phyloP scores from a whole-genome alignment of 1,139 yeast species.

The Blastobotrys indianensis region DNA sequence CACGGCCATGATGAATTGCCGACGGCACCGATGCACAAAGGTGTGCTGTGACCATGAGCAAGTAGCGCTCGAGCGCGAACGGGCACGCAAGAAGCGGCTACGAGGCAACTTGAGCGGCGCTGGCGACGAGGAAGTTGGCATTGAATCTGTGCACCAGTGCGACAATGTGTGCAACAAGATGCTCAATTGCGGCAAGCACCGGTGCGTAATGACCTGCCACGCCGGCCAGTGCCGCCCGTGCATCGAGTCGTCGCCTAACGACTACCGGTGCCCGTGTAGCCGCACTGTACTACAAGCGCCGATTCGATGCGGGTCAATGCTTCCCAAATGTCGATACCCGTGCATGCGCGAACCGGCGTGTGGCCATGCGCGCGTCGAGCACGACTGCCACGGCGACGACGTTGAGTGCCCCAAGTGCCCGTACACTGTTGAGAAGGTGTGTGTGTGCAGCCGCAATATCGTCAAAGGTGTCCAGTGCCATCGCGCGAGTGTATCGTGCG shows the following conservation, averaged over 20 bases:
- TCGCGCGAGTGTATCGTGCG: constrained; percentile 66
- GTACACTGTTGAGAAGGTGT: constrained; percentile 50
- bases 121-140: constrained; percentile 44
- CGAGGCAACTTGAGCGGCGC: constrained; percentile 30
- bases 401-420: constrained; percentile 76
- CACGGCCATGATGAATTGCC: constrained; percentile 68
- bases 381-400: constrained; percentile 62
- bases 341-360: constrained; percentile 60
- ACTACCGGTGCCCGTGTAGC: constrained; percentile 80
- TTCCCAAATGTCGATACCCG: constrained; percentile 63
- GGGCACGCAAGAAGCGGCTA: constrained; percentile 45
- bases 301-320: constrained; percentile 75
- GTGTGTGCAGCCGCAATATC: constrained; percentile 64
- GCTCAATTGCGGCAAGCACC: constrained; percentile 67
- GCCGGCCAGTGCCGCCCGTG: constrained; percentile 82
- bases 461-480: constrained; percentile 69
- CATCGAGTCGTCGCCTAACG: constrained; percentile 75
- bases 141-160: constrained; percentile 78
- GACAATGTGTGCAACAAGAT: constrained; percentile 60
- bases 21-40: constrained; percentile 68
- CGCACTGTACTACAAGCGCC: constrained; percentile 77
- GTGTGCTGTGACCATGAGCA: constrained; percentile 69
- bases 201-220: constrained; percentile 73
- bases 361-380: constrained; percentile 72
- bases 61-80: constrained; percentile 56